These are phyloP conservation scores for Wickerhamomyces ciferrii DNA, from an alignment of 805 yeast species.

Conservation along the genomic window DNA sequence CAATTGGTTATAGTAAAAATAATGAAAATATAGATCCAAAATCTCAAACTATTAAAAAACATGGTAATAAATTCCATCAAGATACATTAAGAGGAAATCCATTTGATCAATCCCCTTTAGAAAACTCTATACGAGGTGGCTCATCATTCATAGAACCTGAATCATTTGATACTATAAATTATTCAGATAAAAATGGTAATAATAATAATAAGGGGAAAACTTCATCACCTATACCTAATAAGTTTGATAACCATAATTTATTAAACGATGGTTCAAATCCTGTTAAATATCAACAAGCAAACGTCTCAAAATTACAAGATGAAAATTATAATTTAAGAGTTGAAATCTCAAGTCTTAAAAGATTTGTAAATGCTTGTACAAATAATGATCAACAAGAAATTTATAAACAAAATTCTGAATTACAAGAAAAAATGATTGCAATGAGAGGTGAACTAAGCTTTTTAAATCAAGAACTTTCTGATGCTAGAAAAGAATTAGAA, in stretches of 20 bases:
- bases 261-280: slow-evolving; percentile 23
- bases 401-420: slow-evolving; percentile 31
- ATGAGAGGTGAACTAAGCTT: slow-evolving; percentile 15
- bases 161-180: slow-evolving; percentile 12
- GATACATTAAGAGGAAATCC: background rate
- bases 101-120: background rate
- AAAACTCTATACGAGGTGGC: background rate
- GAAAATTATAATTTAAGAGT: slow-evolving; percentile 41
- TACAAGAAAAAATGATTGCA: slow-evolving; percentile 19
- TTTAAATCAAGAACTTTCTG: slow-evolving; percentile 16
- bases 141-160: slow-evolving; percentile 1
- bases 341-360: slow-evolving; percentile 35
- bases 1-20: slow-evolving; percentile 4
- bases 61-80: background rate
- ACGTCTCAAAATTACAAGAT: slow-evolving; percentile 26
- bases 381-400: slow-evolving; percentile 33
- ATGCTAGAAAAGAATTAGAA: background rate
- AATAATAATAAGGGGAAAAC: slow-evolving; percentile 2
- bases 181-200: slow-evolving; percentile 5
- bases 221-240: slow-evolving; percentile 14
- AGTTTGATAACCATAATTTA: slow-evolving; percentile 13
- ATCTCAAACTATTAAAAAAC: background rate
- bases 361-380: slow-evolving; percentile 30
- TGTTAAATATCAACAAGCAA: slow-evolving; percentile 24
- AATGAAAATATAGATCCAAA: slow-evolving; percentile 1